Conservation (phyloP, 257 asterid genomes). For the Rehmannia glutinosa region DNA sequence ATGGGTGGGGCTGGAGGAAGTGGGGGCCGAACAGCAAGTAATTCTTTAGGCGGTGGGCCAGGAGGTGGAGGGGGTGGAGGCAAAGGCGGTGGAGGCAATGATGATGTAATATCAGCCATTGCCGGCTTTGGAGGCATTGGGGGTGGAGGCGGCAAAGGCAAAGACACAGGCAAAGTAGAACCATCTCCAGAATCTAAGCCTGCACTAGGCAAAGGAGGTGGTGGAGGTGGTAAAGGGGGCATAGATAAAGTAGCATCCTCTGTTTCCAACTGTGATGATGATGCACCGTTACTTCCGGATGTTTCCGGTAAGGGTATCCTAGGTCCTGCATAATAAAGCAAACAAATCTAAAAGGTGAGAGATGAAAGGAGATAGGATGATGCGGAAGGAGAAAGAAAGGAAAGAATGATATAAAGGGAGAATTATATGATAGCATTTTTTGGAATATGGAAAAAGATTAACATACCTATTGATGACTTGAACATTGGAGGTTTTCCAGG, state of each 20-base stretch:
- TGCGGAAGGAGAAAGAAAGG: no score
- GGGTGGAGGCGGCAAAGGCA: slow-evolving; percentile 92
- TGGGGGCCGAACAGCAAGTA: slow-evolving; percentile 39
- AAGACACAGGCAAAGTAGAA: slow-evolving; percentile 43
- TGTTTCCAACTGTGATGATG: slow-evolving; percentile 54
- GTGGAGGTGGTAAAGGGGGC: slow-evolving; percentile 74
- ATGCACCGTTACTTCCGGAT: slow-evolving; percentile 68
- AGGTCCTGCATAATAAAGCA: slow-evolving; percentile 56
- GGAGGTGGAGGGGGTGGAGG: slow-evolving; percentile 82
- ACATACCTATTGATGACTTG: slow-evolving; percentile 80
- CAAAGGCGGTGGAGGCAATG: slow-evolving; percentile 42
- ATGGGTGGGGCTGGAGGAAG: slow-evolving; percentile 67
- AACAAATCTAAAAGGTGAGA: slow-evolving; percentile 1
- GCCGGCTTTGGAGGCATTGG: slow-evolving; percentile 80
- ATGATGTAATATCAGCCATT: slow-evolving; percentile 32
- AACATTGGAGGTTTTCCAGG: slow-evolving; percentile 99
- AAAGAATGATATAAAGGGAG: background rate
- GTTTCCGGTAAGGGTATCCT: slow-evolving; percentile 74
- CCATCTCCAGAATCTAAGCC: slow-evolving; percentile 60
- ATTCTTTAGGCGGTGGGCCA: slow-evolving; percentile 88
- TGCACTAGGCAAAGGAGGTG: slow-evolving; percentile 60
- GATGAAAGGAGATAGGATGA: slow-evolving; percentile 14
- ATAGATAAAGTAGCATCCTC: slow-evolving; percentile 49
- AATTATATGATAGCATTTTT: background rate
- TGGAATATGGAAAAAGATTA: background rate